phyloP scores from a whole-genome alignment of 2,329 filamentous ascomycete genomes.

The Didymella lethalis region DNA sequence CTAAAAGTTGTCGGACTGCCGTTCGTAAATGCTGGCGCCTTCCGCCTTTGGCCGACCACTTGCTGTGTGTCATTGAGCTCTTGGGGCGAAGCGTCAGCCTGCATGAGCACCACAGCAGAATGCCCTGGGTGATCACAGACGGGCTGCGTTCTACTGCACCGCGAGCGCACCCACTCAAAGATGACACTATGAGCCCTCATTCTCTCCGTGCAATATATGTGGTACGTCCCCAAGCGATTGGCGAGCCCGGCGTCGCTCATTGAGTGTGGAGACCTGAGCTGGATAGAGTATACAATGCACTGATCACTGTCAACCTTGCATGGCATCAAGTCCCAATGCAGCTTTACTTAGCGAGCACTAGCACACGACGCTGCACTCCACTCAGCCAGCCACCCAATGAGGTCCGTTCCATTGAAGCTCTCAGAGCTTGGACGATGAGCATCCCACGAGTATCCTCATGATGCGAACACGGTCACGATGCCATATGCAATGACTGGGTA shows the following conservation, averaged over 20 bases:
- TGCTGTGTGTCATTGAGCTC: neutral
- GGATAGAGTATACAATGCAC: constrained; percentile 1
- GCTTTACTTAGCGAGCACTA: constrained; percentile 25
- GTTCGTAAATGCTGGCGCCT: neutral
- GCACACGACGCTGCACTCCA: constrained; percentile 18
- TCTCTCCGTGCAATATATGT: constrained; percentile 10
- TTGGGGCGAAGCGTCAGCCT: neutral
- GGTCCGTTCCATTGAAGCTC: constrained; percentile 14
- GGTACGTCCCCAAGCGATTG: constrained; percentile 6
- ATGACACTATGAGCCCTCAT: neutral
- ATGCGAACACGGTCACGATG: constrained; percentile 12
- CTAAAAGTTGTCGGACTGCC: constrained; percentile 2
- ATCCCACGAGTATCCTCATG: constrained; percentile 19
- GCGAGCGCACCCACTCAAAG: neutral
- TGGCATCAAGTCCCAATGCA: constrained; percentile 10
- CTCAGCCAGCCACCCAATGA: constrained; percentile 30
- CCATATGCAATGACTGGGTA: constrained; percentile 19
- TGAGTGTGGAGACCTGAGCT: constrained; percentile 17
- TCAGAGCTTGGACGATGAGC: constrained; percentile 11
- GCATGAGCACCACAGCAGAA: neutral
- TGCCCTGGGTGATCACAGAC: neutral
- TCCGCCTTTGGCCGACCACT: neutral
- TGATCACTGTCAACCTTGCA: constrained; percentile 17
- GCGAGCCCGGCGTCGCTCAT: constrained; percentile 2
- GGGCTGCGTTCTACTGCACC: neutral